Conservation (phyloP, 768 basidiomycete genomes). For the Phylloporus sp. region DNA sequence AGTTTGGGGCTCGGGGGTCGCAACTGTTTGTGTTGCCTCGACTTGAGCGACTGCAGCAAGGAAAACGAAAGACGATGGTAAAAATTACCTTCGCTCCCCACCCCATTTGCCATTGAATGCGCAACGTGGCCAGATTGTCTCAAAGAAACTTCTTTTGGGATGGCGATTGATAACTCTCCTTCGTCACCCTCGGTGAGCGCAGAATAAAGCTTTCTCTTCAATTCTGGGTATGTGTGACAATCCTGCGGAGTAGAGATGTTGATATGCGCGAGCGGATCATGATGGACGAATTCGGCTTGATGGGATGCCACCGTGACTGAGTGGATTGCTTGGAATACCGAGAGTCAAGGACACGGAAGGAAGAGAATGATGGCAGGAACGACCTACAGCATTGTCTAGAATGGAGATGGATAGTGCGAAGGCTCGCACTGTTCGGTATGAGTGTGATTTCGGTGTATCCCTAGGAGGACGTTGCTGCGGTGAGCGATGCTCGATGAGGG, state of each 20-base stretch:
- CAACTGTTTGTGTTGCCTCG: slow-evolving; percentile 36
- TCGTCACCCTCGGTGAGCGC: slow-evolving; percentile 90
- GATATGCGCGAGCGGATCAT: slow-evolving; percentile 68
- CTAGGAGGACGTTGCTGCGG: slow-evolving; percentile 36
- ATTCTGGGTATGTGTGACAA: slow-evolving; percentile 84
- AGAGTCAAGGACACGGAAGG: slow-evolving; percentile 23
- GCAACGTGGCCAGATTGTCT: slow-evolving; percentile 51
- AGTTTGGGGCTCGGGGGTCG: slow-evolving; percentile 81
- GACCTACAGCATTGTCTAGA: slow-evolving; percentile 80
- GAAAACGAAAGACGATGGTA: background rate
- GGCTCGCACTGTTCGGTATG: slow-evolving; percentile 69
- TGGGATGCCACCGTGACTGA: slow-evolving; percentile 68
- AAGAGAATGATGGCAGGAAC: slow-evolving; percentile 2
- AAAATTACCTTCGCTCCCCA: slow-evolving; percentile 54
- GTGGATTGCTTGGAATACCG: slow-evolving; percentile 51
- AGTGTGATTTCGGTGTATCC: slow-evolving; percentile 94
- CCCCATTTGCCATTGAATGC: slow-evolving; percentile 32
- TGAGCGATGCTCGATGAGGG: slow-evolving; percentile 18
- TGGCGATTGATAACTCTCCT: slow-evolving; percentile 88
- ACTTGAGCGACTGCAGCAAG: slow-evolving; percentile 5
- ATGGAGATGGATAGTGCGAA: slow-evolving; percentile 83
- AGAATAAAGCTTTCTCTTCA: slow-evolving; percentile 88
- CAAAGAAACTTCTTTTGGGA: slow-evolving; percentile 68
- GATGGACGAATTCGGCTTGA: slow-evolving; percentile 70
- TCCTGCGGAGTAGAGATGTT: slow-evolving; percentile 66